Evolutionary conservation across 2,329 filamentous ascomycete species (phyloP).

Genomic region (Cryphonectria parasitica): DNA sequence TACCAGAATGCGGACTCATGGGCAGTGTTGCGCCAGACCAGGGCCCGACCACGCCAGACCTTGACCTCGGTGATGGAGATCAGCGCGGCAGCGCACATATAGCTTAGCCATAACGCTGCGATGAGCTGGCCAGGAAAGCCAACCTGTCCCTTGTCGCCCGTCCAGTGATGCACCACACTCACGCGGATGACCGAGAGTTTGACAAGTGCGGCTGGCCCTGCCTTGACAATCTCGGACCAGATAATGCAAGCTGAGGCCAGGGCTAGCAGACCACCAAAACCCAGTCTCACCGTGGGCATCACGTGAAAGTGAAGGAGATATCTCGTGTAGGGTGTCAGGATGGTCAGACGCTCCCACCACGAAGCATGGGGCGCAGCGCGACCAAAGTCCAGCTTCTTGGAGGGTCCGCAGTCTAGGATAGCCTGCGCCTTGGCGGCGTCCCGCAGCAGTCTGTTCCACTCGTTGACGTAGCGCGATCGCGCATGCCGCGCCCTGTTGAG

Average conservation of each 20-base stretch:
- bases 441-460: constrained; percentile 81
- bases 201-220: constrained; percentile 61
- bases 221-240: constrained; percentile 92
- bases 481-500: constrained; percentile 82
- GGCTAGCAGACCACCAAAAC: constrained; percentile 68
- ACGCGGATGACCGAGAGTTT: constrained; percentile 71
- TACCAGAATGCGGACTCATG: constrained; percentile 97
- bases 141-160: constrained; percentile 72
- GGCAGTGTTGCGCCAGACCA: constrained; percentile 89
- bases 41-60: constrained; percentile 93
- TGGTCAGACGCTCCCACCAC: constrained; percentile 55
- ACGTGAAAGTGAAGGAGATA: constrained; percentile 77
- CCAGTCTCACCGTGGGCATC: constrained; percentile 69
- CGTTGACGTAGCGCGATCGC: constrained; percentile 78
- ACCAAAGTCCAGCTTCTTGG: constrained; percentile 79
- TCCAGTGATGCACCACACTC: constrained; percentile 75
- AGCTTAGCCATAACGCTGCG: constrained; percentile 86
- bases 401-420: constrained; percentile 81
- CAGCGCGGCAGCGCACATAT: constrained; percentile 92
- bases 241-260: constrained; percentile 81
- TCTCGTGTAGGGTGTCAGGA: constrained; percentile 81
- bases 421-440: constrained; percentile 76
- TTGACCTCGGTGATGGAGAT: constrained; percentile 89
- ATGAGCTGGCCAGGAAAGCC: constrained; percentile 86
- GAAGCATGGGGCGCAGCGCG: constrained; percentile 58